Evolutionary conservation across 2,329 filamentous ascomycete genomes (phyloP).

Genomic region (Cladophialophora exuberans): DNA sequence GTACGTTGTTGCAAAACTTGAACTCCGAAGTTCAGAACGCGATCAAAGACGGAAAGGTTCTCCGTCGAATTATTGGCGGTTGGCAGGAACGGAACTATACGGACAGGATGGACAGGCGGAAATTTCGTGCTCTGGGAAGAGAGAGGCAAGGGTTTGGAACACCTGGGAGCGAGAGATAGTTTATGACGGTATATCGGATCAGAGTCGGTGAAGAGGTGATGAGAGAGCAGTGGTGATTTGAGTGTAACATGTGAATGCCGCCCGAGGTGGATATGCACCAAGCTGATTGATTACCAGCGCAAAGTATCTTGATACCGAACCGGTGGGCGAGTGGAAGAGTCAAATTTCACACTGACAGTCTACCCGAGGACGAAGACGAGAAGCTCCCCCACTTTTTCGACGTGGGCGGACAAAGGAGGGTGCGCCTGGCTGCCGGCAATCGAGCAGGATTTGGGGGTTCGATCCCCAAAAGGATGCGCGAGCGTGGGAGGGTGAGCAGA

Average conservation of each 20-base stretch:
- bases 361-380: not conserved
- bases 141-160: not conserved
- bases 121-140: not conserved
- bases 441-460: not conserved
- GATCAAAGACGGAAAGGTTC: conserved; percentile 1
- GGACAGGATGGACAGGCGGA: not conserved
- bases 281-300: not conserved
- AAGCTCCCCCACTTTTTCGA: conserved; percentile 1
- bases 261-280: not conserved
- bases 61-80: not conserved
- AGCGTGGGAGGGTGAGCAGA: conserved; percentile 5
- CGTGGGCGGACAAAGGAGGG: not conserved
- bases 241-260: not conserved
- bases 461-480: not conserved
- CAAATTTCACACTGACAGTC: not conserved
- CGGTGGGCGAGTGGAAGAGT: not conserved
- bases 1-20: not conserved
- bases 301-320: not conserved
- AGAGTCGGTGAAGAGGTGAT: conserved; percentile 1
- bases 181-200: not conserved
- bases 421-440: conserved; percentile 1
- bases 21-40: not conserved
- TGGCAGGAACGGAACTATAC: not conserved
- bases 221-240: not conserved
- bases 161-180: not conserved